phyloP scores from a whole-genome alignment of 2,329 filamentous ascomycete genomes.

The Trichoderma arundinaceum region DNA sequence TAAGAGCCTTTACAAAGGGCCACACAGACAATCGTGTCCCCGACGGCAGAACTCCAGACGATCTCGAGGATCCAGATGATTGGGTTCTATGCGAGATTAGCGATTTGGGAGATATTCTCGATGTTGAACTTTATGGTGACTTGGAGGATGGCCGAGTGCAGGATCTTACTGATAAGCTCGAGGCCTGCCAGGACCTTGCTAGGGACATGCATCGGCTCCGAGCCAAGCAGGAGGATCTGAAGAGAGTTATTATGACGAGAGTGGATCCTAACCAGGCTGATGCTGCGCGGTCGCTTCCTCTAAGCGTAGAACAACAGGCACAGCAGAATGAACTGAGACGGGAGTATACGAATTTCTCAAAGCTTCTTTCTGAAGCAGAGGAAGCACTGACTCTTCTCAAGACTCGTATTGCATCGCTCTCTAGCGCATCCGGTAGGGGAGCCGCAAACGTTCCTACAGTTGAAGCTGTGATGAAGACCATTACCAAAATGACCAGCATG shows the following conservation, averaged over 20 bases:
- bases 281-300: conserved; percentile 69
- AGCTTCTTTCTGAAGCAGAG: conserved; percentile 77
- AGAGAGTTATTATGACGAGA: conserved; percentile 72
- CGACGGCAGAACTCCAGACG: conserved; percentile 63
- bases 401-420: conserved; percentile 71
- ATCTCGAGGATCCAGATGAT: conserved; percentile 70
- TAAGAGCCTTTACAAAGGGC: conserved; percentile 69
- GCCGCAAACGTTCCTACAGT: conserved; percentile 74
- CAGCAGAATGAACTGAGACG: conserved; percentile 84
- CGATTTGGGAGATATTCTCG: conserved; percentile 68
- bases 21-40: conserved; percentile 64
- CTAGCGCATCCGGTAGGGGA: conserved; percentile 54
- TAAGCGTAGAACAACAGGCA: conserved; percentile 82
- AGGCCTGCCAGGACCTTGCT: conserved; percentile 68
- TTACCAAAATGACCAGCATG: conserved; percentile 90
- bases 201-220: conserved; percentile 74
- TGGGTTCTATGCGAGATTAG: conserved; percentile 80
- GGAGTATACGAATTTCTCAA: conserved; percentile 75
- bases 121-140: conserved; percentile 65
- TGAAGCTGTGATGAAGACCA: conserved; percentile 89
- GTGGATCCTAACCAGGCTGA: conserved; percentile 71
- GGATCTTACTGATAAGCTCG: conserved; percentile 71
- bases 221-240: conserved; percentile 77
- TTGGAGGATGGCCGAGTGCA: conserved; percentile 72
- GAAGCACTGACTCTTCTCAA: conserved; percentile 79